phyloP scores from a whole-genome alignment of 2,329 filamentous ascomycete species.

The Fusarium buharicum region DNA sequence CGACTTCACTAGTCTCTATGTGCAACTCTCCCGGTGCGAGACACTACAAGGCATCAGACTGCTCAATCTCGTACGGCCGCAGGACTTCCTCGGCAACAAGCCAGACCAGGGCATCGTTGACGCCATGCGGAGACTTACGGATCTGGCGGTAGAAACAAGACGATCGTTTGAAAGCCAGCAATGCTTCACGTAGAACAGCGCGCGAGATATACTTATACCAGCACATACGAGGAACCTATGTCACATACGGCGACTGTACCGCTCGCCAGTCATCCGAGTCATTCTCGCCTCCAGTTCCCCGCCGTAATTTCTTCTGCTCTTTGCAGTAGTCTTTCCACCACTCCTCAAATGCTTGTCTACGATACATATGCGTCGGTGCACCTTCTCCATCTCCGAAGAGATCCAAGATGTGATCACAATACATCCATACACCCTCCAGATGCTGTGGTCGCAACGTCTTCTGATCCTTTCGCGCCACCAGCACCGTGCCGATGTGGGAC shows the following conservation, averaged over 20 bases:
- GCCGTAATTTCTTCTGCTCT: background rate
- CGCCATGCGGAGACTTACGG: constrained; percentile 10
- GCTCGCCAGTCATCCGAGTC: constrained; percentile 16
- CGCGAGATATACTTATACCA: background rate
- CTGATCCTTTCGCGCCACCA: constrained; percentile 20
- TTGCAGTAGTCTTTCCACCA: constrained; percentile 11
- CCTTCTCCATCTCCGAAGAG: constrained; percentile 3
- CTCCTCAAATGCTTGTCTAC: constrained; percentile 11
- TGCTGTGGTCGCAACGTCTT: constrained; percentile 16
- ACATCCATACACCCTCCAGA: constrained; percentile 1
- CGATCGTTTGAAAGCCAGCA: constrained; percentile 11
- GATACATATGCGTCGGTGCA: constrained; percentile 1
- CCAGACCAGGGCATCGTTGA: constrained; percentile 8
- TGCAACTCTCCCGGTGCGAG: constrained; percentile 6
- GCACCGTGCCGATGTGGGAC: constrained; percentile 10
- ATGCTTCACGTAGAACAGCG: background rate
- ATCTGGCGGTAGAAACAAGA: constrained; percentile 13
- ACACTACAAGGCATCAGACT: constrained; percentile 11
- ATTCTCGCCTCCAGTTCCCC: constrained; percentile 2
- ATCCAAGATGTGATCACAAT: background rate
- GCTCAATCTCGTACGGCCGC: constrained; percentile 3
- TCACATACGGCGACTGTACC: constrained; percentile 3
- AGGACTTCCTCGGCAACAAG: constrained; percentile 19
- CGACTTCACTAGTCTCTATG: constrained; percentile 7
- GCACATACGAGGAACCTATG: background rate